Percentiles rank a stretch among this genome's conserved stretches.
Evolutionary conservation across 1,139 yeast species (phyloP).

Genomic region (Suhomyces yuchorum): DNA sequence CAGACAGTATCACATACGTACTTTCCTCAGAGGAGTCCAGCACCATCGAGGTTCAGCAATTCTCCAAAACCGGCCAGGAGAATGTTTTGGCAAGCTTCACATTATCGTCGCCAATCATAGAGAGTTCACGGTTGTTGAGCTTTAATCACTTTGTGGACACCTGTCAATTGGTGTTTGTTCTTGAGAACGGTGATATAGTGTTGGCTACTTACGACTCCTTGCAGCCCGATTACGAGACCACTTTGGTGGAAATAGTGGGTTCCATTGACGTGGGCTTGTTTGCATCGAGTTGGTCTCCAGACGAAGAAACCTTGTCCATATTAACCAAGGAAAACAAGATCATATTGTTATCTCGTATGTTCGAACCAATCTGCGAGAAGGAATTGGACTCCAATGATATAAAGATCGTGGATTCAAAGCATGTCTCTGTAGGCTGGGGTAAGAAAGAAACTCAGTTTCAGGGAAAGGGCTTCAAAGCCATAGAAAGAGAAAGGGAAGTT

Average conservation of each 20-base stretch:
- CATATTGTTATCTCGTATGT: conserved; percentile 68
- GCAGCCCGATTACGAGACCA: conserved; percentile 52
- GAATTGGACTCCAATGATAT: conserved; percentile 63
- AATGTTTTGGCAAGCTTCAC: conserved; percentile 61
- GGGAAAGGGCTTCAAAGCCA: conserved; percentile 89
- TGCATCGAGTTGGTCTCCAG: conserved; percentile 88
- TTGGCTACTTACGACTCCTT: conserved; percentile 60
- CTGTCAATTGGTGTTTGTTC: conserved; percentile 61
- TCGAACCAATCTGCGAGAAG: conserved; percentile 79
- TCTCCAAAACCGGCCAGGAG: conserved; percentile 58
- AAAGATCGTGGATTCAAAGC: conserved; percentile 61
- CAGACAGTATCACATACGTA: conserved; percentile 72
- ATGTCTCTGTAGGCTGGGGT: conserved; percentile 99
- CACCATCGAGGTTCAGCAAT: conserved; percentile 52
- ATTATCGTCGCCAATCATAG: conserved; percentile 31
- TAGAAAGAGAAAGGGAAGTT: conserved; percentile 62
- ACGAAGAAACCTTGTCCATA: conserved; percentile 80
- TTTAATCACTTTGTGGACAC: conserved; percentile 69
- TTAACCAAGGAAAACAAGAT: conserved; percentile 65
- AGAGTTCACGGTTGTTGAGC: conserved; percentile 36
- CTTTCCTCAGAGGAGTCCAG: conserved; percentile 63
- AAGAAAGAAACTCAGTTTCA: conserved; percentile 94
- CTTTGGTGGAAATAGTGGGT: conserved; percentile 76
- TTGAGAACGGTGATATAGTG: conserved; percentile 69
- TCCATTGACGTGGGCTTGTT: conserved; percentile 74